phyloP scores from a whole-genome alignment of 202 grass and related monocot species.

The Panicum hallii region DNA sequence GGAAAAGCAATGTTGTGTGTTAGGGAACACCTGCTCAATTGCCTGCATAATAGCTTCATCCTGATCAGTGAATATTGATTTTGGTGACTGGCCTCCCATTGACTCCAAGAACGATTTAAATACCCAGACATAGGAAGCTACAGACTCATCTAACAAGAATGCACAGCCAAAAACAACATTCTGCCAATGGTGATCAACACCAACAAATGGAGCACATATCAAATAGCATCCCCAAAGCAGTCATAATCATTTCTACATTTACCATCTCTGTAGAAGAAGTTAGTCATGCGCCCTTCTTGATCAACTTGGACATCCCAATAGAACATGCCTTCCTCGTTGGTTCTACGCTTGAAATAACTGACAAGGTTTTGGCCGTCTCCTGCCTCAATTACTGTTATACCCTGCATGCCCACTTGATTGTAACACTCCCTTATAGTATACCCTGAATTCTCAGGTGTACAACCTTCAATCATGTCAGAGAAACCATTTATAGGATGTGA shows the following conservation, averaged over 20 bases:
- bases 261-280: constrained; percentile 87
- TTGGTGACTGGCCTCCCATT: constrained; percentile 73
- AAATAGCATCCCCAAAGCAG: constrained; percentile 87
- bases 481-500: constrained; percentile 46
- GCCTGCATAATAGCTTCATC: constrained; percentile 71
- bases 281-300: constrained; percentile 77
- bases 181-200: constrained; percentile 87
- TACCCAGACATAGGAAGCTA: constrained; percentile 73
- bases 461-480: constrained; percentile 44
- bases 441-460: constrained; percentile 53
- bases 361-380: constrained; percentile 70
- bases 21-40: constrained; percentile 68
- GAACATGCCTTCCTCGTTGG: constrained; percentile 81
- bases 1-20: constrained; percentile 77
- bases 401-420: constrained; percentile 61
- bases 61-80: constrained; percentile 81
- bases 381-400: constrained; percentile 66
- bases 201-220: constrained; percentile 76
- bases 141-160: constrained; percentile 78
- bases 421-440: constrained; percentile 80
- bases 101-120: constrained; percentile 79
- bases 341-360: constrained; percentile 73
- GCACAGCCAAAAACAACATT: constrained; percentile 77
- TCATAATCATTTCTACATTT: constrained; percentile 80
- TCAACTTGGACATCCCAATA: constrained; percentile 87